These are phyloP conservation scores for Ophiocytium majus DNA, from an alignment of 352 stramenopile genomes.

Conservation along the genomic window DNA sequence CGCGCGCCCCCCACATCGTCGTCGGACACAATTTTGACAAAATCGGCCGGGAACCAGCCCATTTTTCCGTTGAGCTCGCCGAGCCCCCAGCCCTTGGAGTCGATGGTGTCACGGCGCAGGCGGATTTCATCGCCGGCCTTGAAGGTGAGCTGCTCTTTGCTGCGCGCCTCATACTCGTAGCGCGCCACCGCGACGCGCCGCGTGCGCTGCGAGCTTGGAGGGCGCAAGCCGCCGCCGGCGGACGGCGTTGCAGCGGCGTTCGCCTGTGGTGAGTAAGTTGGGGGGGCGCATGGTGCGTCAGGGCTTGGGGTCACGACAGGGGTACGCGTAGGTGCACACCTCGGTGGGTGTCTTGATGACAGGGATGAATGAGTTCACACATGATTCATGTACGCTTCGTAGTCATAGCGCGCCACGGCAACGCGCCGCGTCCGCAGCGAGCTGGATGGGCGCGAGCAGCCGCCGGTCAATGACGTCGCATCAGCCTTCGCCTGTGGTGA, in stretches of 20 bases:
- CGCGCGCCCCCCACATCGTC: not conserved
- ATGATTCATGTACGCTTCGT: slow-evolving; percentile 35
- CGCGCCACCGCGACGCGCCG: slow-evolving; percentile 26
- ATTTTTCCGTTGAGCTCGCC: slow-evolving; percentile 46
- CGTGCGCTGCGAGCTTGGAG: not conserved
- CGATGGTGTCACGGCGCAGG: slow-evolving; percentile 35
- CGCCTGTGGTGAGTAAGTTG: not conserved
- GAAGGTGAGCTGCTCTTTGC: slow-evolving; percentile 47
- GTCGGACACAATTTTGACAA: slow-evolving; percentile 31
- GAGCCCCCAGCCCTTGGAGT: slow-evolving; percentile 43
- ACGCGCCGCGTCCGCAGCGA: slow-evolving; percentile 10
- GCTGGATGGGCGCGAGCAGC: not conserved
- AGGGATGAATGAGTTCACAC: no score
- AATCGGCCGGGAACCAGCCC: slow-evolving; percentile 51
- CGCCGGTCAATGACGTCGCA: not conserved
- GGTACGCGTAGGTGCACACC: no score
- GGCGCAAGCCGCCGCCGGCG: not conserved
- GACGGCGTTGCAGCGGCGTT: not conserved
- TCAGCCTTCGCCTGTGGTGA: not conserved
- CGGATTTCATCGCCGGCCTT: slow-evolving; percentile 37
- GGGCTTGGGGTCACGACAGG: not conserved
- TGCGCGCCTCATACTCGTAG: slow-evolving; percentile 41
- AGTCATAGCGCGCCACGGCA: slow-evolving; percentile 36
- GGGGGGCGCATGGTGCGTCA: not conserved
- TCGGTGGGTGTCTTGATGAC: no score